Conservation (phyloP, 352 stramenopile genomes). For the Plasmopara viticola region DNA sequence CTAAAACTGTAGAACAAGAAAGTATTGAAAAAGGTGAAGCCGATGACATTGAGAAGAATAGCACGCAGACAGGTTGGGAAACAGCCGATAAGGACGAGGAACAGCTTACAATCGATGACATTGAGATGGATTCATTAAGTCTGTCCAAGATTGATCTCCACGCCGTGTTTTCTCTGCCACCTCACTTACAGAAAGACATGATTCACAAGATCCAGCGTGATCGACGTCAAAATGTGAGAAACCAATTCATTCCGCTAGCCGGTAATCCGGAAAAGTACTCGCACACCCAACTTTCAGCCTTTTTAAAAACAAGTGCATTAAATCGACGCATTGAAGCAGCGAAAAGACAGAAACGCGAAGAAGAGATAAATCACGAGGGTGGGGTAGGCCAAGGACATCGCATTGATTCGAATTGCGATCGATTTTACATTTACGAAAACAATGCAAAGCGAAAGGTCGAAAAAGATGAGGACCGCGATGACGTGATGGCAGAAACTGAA, state of each 20-base stretch:
- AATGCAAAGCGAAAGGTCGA: constrained; percentile 14
- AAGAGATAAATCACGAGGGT: constrained; percentile 37
- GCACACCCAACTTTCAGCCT: constrained; percentile 92
- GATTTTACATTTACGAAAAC: constrained; percentile 72
- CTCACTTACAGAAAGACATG: constrained; percentile 89
- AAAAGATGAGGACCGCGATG: constrained; percentile 17
- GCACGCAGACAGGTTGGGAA: constrained; percentile 9
- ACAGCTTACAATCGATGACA: constrained; percentile 54
- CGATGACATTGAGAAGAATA: constrained; percentile 13
- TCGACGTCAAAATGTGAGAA: constrained; percentile 82
- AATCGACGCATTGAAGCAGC: constrained; percentile 77
- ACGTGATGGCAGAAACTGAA: constrained; percentile 30
- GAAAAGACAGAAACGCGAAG: constrained; percentile 47
- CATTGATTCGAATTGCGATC: constrained; percentile 74
- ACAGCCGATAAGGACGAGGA: constrained; percentile 18
- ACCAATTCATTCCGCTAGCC: constrained; percentile 94
- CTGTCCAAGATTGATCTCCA: constrained; percentile 76
- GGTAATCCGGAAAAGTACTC: constrained; percentile 93
- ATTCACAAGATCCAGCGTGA: constrained; percentile 87
- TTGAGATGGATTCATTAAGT: constrained; percentile 47
- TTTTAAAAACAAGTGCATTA: constrained; percentile 88
- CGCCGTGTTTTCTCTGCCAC: constrained; percentile 85
- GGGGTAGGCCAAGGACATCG: constrained; percentile 37
- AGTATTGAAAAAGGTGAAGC: constrained; percentile 4
- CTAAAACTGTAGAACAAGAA: constrained; percentile 3